phyloP scores from a whole-genome alignment of 2,329 filamentous ascomycete species.

The Sclerotinia minor region DNA sequence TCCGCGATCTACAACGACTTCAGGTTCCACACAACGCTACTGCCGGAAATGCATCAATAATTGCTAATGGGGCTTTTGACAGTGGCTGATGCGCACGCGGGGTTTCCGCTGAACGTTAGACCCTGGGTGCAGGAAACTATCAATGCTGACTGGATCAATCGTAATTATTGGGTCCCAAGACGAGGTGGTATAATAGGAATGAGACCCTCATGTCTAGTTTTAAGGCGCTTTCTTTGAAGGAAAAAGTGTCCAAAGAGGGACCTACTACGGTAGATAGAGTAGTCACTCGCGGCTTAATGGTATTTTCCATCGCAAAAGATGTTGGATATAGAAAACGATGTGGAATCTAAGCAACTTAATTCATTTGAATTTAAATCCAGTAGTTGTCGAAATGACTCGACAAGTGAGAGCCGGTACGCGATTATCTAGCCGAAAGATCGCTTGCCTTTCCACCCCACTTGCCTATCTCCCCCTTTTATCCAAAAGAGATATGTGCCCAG shows the following conservation, averaged over 20 bases:
- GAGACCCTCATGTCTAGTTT: neutral
- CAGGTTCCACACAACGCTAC: neutral
- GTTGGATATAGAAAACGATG: neutral
- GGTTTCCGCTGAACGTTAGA: neutral
- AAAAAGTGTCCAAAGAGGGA: neutral
- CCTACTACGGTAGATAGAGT: neutral
- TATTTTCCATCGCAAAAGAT: neutral
- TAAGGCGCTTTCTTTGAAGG: too few relatives aligned
- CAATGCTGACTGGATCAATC: neutral
- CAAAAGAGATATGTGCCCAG: neutral
- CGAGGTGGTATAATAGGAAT: neutral
- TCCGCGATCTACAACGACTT: too few relatives aligned
- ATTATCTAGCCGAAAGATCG: too few relatives aligned
- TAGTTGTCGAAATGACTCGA: too few relatives aligned
- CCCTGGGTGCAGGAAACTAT: neutral
- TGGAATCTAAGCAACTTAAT: neutral
- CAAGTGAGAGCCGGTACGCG: too few relatives aligned
- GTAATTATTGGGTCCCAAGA: neutral
- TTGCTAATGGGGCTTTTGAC: neutral
- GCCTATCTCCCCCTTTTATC: neutral
- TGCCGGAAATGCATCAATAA: neutral
- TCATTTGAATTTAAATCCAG: neutral
- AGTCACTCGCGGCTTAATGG: neutral
- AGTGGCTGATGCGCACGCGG: neutral
- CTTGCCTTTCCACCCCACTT: too few relatives aligned